Evolutionary conservation across 305 asterid genomes (phyloP), one percentile per base, ranked within the genome.

Genomic region (Solanum chacoense): DNA sequence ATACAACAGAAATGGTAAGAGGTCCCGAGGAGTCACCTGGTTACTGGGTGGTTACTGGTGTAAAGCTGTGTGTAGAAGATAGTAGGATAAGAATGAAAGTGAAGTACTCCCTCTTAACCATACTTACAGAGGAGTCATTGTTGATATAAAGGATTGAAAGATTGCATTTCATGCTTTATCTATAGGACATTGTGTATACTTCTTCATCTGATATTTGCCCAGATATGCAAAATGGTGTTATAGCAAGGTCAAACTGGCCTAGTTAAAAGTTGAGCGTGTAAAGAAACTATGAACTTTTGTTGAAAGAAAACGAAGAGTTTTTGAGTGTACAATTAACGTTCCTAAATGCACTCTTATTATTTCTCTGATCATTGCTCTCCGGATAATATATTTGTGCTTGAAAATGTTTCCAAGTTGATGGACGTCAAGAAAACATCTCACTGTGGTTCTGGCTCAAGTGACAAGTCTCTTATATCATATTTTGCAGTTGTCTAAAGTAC

Each of bases 21-120:
- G 98, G 99, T 3, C 98, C 98, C 0, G 98, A 94, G 90, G 95
- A 94, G 90, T 83, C 94, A 1, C 99, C 99, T 2, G 98, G 99
- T 40, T 94, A 96, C 79, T 97, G 99, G 99, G 98, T 94, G 89
- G 96, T 93, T 22, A 96, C 96, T 1, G 99, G 99, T 1, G 98
- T 95, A 10, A 97, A 95, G 89, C 95, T 97, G 6, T 94, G 98
- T 36, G 98, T 95, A 2, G 99, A 96, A 90, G 89, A 88, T 45
- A 94, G 98, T 73, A 95, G 92, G 95, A 94, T 97, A 75, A 87
- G 97, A 74, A 86, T 94, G 71, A 94, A 95, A 72, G 98, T 93
- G 91, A 96, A 97, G 37, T 97, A 95, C 88, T 94, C 99, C 0
- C 89, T 97, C 89, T 88, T 97, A 90, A 97, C 98, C 85, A 95